These are phyloP conservation scores for Meripilus lineatus DNA, from an alignment of 1,284 basidiomycete species.

Conservation along the genomic window DNA sequence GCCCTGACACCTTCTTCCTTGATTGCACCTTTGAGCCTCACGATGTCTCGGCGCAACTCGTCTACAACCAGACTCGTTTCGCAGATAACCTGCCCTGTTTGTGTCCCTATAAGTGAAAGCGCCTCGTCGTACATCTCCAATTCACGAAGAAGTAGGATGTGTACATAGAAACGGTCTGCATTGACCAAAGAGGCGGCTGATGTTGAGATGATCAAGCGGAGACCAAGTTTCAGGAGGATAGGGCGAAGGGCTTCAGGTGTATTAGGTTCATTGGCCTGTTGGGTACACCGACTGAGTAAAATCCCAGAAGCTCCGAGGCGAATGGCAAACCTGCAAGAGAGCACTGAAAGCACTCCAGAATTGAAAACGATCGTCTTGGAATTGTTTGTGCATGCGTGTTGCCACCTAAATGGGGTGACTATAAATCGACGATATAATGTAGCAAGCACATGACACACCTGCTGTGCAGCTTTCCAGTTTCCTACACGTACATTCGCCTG, in stretches of 20 bases:
- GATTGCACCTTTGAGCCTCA: constrained; percentile 45
- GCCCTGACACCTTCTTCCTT: constrained; percentile 59
- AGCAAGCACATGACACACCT: constrained; percentile 37
- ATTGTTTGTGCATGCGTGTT: constrained; percentile 74
- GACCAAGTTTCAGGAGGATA: constrained; percentile 68
- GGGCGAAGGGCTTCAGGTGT: constrained; percentile 58
- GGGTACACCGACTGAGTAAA: constrained; percentile 1
- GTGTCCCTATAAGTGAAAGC: constrained; percentile 60
- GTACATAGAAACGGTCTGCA: constrained; percentile 74
- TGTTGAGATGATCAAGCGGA: constrained; percentile 57
- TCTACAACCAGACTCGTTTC: constrained; percentile 71
- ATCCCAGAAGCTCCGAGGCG: background rate
- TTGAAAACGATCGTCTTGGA: constrained; percentile 72
- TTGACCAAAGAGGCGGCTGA: constrained; percentile 56
- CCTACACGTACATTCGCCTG: constrained; percentile 72
- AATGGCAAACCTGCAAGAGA: constrained; percentile 60
- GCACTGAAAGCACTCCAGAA: constrained; percentile 82
- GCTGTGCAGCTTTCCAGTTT: constrained; percentile 79
- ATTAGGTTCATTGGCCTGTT: constrained; percentile 51
- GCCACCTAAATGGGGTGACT: constrained; percentile 43
- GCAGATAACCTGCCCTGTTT: constrained; percentile 61
- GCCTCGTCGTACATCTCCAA: constrained; percentile 67
- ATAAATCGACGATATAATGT: constrained; percentile 15
- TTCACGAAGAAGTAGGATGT: constrained; percentile 67
- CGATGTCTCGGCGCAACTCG: constrained; percentile 68